Conservation (phyloP, 169 alveolate species). For the Cryptosporidium ubiquitum region DNA sequence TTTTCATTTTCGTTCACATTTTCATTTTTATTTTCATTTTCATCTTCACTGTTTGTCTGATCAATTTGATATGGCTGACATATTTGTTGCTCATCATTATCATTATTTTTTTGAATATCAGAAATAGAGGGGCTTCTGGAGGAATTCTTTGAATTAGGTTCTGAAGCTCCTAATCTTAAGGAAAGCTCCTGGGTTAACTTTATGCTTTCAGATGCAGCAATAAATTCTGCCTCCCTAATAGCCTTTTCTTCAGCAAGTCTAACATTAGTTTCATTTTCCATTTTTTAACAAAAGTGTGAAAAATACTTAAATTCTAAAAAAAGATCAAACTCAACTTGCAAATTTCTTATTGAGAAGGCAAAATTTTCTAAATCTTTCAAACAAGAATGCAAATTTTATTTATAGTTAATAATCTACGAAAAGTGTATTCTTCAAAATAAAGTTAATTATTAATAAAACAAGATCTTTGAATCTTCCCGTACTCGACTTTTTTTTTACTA, state of each 20-base stretch:
- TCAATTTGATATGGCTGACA: background rate
- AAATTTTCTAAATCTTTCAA: background rate
- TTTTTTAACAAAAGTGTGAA: background rate
- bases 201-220: constrained; percentile 48
- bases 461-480: background rate
- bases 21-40: too few relatives aligned
- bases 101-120: background rate
- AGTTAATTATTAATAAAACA: background rate
- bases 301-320: background rate
- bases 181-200: constrained; percentile 48
- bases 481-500: background rate
- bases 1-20: background rate
- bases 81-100: background rate
- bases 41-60: background rate
- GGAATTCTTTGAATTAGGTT: constrained; percentile 6
- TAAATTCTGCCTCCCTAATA: constrained; percentile 49
- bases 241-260: constrained; percentile 49
- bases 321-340: background rate
- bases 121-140: constrained; percentile 20
- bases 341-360: background rate
- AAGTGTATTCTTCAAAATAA: background rate
- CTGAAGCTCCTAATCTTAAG: constrained; percentile 26
- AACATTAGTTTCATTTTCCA: background rate
- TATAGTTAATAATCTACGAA: background rate
- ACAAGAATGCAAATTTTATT: background rate